Conservation (phyloP, 2,329 filamentous ascomycete species). For the Phaeomoniella chlamydospora region DNA sequence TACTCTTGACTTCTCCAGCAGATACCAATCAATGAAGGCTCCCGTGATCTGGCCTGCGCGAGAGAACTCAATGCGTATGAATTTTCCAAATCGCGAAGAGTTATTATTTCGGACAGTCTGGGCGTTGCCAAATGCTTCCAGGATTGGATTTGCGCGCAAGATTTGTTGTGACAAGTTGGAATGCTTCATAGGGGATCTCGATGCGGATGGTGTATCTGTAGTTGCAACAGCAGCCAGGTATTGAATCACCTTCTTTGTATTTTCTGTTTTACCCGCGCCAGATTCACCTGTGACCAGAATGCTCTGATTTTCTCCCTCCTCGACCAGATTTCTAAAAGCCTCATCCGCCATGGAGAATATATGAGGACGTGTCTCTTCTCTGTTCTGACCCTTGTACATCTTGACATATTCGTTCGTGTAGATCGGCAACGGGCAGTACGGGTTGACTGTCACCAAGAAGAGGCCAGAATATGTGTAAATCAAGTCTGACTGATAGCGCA, state of each 20-base stretch:
- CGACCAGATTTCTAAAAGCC: slow-evolving; percentile 87
- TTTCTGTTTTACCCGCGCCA: slow-evolving; percentile 95
- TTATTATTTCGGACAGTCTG: slow-evolving; percentile 98
- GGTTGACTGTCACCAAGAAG: slow-evolving; percentile 93
- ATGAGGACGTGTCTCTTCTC: slow-evolving; percentile 92
- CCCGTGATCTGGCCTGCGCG: slow-evolving; percentile 80
- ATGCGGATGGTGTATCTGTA: slow-evolving; percentile 56
- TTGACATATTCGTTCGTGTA: slow-evolving; percentile 96
- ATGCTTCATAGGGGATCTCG: slow-evolving; percentile 41
- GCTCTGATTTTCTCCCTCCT: slow-evolving; percentile 91
- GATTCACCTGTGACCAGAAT: slow-evolving; percentile 98
- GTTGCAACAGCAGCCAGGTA: slow-evolving; percentile 91
- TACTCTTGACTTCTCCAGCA: slow-evolving; percentile 94
- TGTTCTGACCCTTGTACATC: slow-evolving; percentile 84
- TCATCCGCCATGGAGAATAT: slow-evolving; percentile 97
- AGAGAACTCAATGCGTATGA: slow-evolving; percentile 93
- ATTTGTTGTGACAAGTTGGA: slow-evolving; percentile 94
- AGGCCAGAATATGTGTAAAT: slow-evolving; percentile 97
- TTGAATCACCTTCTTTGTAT: slow-evolving; percentile 98
- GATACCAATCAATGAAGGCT: slow-evolving; percentile 96
- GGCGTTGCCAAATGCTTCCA: slow-evolving; percentile 95
- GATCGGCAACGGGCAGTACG: slow-evolving; percentile 86
- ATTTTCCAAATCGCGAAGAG: slow-evolving; percentile 95
- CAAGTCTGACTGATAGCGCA: slow-evolving; percentile 85
- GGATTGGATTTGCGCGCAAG: slow-evolving; percentile 84